Conservation (phyloP, 1,284 basidiomycete species). For the Mycosarcoma mackinlayi region DNA sequence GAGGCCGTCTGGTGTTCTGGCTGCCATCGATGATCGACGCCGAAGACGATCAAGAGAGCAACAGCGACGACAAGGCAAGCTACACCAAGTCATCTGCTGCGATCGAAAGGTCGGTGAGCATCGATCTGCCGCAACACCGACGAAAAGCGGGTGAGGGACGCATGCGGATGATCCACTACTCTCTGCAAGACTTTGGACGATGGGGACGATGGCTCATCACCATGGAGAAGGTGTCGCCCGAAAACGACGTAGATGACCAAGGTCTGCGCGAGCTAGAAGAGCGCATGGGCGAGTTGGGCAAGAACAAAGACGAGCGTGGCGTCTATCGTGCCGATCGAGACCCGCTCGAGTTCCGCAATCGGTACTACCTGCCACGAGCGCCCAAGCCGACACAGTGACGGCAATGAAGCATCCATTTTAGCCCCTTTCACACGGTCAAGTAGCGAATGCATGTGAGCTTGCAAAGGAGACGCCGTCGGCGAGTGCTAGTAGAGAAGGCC, state of each 20-base stretch:
- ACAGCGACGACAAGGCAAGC: constrained; percentile 56
- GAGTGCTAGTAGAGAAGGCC: too few relatives aligned
- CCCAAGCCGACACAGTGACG: constrained; percentile 13
- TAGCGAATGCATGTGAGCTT: too few relatives aligned
- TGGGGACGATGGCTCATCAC: constrained; percentile 79
- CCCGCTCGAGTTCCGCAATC: constrained; percentile 58
- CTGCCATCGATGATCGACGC: constrained; percentile 62
- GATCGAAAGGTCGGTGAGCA: constrained; percentile 73
- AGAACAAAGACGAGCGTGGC: constrained; percentile 45
- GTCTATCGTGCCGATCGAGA: constrained; percentile 49
- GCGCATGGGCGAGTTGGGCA: constrained; percentile 38
- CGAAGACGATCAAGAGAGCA: constrained; percentile 43
- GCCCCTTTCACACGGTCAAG: too few relatives aligned
- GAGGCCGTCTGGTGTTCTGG: constrained; percentile 89
- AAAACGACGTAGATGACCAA: constrained; percentile 39
- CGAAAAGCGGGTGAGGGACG: constrained; percentile 40
- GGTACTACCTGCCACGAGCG: constrained; percentile 44
- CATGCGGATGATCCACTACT: constrained; percentile 76
- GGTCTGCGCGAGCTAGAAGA: constrained; percentile 32
- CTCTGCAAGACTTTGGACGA: constrained; percentile 90
- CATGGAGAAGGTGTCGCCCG: constrained; percentile 53
- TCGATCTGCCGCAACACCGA: constrained; percentile 69
- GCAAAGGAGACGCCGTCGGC: too few relatives aligned
- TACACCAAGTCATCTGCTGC: constrained; percentile 71
- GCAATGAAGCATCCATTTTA: not conserved